These are phyloP conservation scores for Mollisia scopiformis DNA, from an alignment of 2,329 filamentous ascomycete genomes.

Conservation along the genomic window DNA sequence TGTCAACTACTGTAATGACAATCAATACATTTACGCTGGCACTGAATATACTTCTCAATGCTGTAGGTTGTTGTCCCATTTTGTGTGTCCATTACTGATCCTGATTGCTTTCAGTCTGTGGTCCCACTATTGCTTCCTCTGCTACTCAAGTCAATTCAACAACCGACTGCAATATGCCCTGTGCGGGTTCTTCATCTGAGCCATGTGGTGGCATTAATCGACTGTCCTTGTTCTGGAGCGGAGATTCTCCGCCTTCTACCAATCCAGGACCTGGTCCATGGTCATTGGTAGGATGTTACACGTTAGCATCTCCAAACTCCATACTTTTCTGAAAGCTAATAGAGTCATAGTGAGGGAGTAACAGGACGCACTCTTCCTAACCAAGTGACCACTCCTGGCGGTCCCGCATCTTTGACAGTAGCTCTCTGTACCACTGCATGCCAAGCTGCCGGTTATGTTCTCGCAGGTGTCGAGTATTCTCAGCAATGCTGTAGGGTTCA, in stretches of 20 bases:
- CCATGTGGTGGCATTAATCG: slow-evolving; percentile 31
- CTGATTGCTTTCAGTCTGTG: slow-evolving; percentile 21
- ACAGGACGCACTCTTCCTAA: slow-evolving; percentile 21
- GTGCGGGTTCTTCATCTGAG: slow-evolving; percentile 31
- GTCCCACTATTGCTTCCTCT: slow-evolving; percentile 17
- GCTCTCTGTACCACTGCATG: slow-evolving; percentile 26
- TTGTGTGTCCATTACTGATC: not conserved
- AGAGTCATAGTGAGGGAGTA: slow-evolving; percentile 22
- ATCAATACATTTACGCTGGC: slow-evolving; percentile 29
- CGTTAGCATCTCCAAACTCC: slow-evolving; percentile 18
- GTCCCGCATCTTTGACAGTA: slow-evolving; percentile 23
- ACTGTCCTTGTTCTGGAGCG: slow-evolving; percentile 31
- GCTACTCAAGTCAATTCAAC: slow-evolving; percentile 10
- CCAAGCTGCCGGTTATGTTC: slow-evolving; percentile 34
- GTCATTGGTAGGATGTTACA: slow-evolving; percentile 27
- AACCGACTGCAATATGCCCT: slow-evolving; percentile 33
- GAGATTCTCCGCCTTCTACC: slow-evolving; percentile 23
- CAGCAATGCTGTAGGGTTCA: slow-evolving; percentile 43
- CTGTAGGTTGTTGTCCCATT: slow-evolving; percentile 20
- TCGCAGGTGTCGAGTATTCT: slow-evolving; percentile 51
- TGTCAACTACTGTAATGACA: slow-evolving; percentile 25
- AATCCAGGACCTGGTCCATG: slow-evolving; percentile 24
- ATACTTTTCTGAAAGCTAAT: not conserved
- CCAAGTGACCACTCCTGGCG: slow-evolving; percentile 23
- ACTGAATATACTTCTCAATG: slow-evolving; percentile 32